Percentiles rank a stretch among this genome's conserved stretches.
Evolutionary conservation across 176 grass and related monocot genomes (phyloP).

Genomic region (Hordeum marinum): DNA sequence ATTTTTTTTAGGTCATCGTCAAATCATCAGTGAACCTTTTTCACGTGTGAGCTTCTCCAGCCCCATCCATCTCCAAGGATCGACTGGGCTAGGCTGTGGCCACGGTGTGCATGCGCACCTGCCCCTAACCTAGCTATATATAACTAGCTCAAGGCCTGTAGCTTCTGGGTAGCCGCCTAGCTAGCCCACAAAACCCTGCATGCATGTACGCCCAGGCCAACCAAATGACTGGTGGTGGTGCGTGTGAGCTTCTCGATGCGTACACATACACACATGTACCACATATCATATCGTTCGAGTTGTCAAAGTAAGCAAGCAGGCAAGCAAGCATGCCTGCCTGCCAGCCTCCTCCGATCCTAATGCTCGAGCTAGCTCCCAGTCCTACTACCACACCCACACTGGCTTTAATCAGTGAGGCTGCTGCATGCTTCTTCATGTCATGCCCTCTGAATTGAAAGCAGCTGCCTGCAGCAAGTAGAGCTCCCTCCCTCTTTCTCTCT

Average conservation of each 20-base stretch:
- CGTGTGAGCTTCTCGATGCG: conserved; percentile 49
- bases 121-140: not conserved
- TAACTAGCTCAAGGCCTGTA: not conserved
- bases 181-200: conserved; percentile 26
- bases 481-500: not conserved
- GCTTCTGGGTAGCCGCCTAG: not conserved
- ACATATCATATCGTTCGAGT: conserved; percentile 33
- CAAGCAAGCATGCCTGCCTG: not conserved
- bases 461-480: conserved; percentile 24
- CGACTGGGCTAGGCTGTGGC: not conserved
- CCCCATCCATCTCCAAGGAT: not conserved
- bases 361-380: conserved; percentile 33
- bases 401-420: conserved; percentile 55
- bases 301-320: conserved; percentile 24
- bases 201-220: conserved; percentile 19
- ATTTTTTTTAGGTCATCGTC: no score
- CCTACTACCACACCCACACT: conserved; percentile 37
- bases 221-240: conserved; percentile 33
- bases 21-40: not conserved
- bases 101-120: not conserved
- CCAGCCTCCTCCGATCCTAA: conserved; percentile 14
- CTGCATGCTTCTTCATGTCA: not conserved
- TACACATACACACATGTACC: not conserved
- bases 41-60: not conserved
- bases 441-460: not conserved